Evolutionary conservation across 176 grass and related monocot genomes (phyloP), one percentile per base, ranked within the genome.

Genomic region (Aegilops sharonensis): DNA sequence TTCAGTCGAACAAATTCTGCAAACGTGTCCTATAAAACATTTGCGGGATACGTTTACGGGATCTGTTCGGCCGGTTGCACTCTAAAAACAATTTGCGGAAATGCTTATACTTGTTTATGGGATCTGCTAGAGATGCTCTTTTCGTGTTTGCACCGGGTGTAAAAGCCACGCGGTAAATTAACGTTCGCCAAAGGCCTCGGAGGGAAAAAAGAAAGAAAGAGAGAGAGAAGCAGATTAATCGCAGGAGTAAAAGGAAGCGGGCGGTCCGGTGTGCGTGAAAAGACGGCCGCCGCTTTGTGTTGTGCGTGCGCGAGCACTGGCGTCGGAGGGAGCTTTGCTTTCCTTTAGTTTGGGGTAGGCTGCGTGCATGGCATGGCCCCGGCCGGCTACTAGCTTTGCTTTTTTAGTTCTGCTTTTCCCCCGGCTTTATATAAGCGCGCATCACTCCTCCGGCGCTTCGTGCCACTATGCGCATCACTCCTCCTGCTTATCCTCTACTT

Each of bases 401-500:
- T 29, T 29, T 64, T 68, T 63, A 15, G 21, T 10, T 31, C 39
- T 12, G 70, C 62, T 62, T 72, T 35, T 57, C 25, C 20, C 47
- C 60, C 47, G 75, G 75, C 68, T 87, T 87, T 91, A 87, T 87
- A 91, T 91, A 87, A 87, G 47, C 59, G 47, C 59, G 2, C 11
- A 24, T 2, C 32, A 5, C 21, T 36, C 47, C 47, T 75, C 35
- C 72, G 3, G 40, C 50, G 23, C 39, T n/a, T 64, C 29, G 75
- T 64, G 80, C 72, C 88, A 56, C 84, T n/a, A n/a, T n/a, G 47
- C 59, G 2, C 11, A 24, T 2, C 32, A 5, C 21, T 36, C 47
- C 47, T 75, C 35, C 31, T 81, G 47, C 39, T 32, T 52, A 69
- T 69, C 43, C 29, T 69, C 72, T 18, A n/a, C 64, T 17, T 82